Percentiles rank a stretch among this genome's conserved stretches.
These are phyloP conservation scores for Cucurbitaria berberidis DNA, from an alignment of 2,329 filamentous ascomycete genomes.

Conservation along the genomic window DNA sequence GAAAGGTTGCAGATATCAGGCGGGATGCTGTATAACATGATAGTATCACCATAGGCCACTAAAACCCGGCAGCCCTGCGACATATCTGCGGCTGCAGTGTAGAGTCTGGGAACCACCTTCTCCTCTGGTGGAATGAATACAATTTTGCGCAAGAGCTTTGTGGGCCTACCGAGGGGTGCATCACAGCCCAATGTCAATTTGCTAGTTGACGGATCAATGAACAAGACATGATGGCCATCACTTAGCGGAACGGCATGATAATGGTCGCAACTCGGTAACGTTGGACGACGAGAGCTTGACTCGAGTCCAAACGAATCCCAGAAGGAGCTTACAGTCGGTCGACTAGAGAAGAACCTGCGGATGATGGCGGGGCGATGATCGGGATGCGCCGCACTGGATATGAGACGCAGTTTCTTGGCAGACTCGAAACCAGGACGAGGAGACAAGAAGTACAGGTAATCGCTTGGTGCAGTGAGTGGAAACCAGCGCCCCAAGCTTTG, in stretches of 20 bases:
- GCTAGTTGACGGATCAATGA: conserved; percentile 65
- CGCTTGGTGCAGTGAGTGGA: conserved; percentile 60
- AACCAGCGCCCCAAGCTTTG: conserved; percentile 63
- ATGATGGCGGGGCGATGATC: conserved; percentile 35
- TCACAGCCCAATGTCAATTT: conserved; percentile 67
- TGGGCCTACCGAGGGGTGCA: conserved; percentile 62
- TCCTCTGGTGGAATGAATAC: conserved; percentile 55
- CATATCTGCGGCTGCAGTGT: conserved; percentile 63
- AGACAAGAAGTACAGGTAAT: conserved; percentile 66
- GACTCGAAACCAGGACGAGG: conserved; percentile 59
- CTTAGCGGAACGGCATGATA: conserved; percentile 69
- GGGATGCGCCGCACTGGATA: conserved; percentile 64
- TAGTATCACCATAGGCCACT: conserved; percentile 59
- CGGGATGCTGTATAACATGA: conserved; percentile 68
- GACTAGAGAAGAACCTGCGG: conserved; percentile 27
- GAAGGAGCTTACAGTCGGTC: conserved; percentile 22
- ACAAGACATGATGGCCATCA: conserved; percentile 69
- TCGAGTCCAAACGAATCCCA: conserved; percentile 34
- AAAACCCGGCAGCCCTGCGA: conserved; percentile 64
- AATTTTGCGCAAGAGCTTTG: conserved; percentile 64
- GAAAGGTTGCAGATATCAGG: conserved; percentile 54
- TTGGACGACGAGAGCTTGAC: conserved; percentile 9
- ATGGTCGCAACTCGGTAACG: conserved; percentile 57
- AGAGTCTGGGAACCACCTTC: conserved; percentile 56
- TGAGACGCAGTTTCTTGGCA: conserved; percentile 64